These are phyloP conservation scores for Triglochin maritima DNA, from an alignment of 106 monocot genomes.

Conservation along the genomic window DNA sequence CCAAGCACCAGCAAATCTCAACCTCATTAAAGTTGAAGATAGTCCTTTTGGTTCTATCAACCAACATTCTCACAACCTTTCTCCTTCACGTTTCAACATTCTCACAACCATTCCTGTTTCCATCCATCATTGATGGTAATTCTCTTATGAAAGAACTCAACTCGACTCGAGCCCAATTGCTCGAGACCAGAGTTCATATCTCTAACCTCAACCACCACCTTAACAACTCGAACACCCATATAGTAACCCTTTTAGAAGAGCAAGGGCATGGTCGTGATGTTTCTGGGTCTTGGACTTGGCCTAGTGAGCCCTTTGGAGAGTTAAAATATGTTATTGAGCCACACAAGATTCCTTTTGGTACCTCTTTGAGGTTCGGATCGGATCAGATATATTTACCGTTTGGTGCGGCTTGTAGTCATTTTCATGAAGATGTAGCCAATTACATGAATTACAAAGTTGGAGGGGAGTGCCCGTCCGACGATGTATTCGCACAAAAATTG, in stretches of 20 bases:
- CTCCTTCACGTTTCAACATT: constrained; percentile 16
- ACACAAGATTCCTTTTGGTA: constrained; percentile 32
- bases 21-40: constrained; percentile 17
- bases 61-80: constrained; percentile 34
- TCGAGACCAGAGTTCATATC: neutral
- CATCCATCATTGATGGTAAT: too few species aligned
- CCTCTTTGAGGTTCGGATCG: constrained; percentile 23
- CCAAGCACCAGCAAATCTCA: neutral
- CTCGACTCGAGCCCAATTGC: constrained; percentile 20
- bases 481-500: constrained; percentile 30
- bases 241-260: constrained; percentile 25
- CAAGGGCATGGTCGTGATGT: constrained; percentile 4
- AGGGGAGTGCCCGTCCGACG: constrained; percentile 55
- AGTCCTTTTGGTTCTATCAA: constrained; percentile 29
- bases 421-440: constrained; percentile 31
- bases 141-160: constrained; percentile 37
- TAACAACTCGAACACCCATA: constrained; percentile 20
- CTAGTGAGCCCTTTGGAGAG: constrained; percentile 22
- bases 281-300: too few species aligned
- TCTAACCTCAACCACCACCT: constrained; percentile 21
- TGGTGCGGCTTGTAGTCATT: constrained; percentile 34
- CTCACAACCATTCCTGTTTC: too few species aligned
- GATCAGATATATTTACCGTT: constrained; percentile 31
- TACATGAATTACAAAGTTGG: constrained; percentile 48
- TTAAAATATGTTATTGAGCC: constrained; percentile 36